phyloP scores from a whole-genome alignment of 805 yeast genomes.

The Metschnikowia amazonensis region DNA sequence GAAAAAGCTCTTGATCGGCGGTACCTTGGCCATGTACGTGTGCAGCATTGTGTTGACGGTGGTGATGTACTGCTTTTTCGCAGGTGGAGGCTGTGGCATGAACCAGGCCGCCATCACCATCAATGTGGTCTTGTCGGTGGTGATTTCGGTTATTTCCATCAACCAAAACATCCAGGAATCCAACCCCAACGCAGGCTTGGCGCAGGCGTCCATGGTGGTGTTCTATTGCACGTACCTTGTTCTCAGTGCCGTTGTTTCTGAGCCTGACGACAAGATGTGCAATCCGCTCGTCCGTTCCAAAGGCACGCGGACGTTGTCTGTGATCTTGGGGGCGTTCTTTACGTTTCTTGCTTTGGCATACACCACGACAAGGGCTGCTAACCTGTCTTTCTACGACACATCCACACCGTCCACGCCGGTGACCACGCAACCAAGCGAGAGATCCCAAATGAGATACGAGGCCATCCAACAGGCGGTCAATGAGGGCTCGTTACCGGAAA shows the following conservation, averaged over 20 bases:
- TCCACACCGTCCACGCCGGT: slow-evolving; percentile 37
- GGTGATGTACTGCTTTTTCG: slow-evolving; percentile 78
- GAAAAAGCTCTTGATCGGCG: slow-evolving; percentile 78
- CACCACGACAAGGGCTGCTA: slow-evolving; percentile 96
- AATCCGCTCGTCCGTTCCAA: slow-evolving; percentile 87
- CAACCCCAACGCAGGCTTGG: slow-evolving; percentile 93
- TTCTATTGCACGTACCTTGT: slow-evolving; percentile 88
- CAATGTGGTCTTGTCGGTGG: slow-evolving; percentile 61
- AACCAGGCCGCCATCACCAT: slow-evolving; percentile 82
- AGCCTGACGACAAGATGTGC: slow-evolving; percentile 91
- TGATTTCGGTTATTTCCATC: slow-evolving; percentile 68
- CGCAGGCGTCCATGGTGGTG: slow-evolving; percentile 95
- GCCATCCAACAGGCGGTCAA: slow-evolving; percentile 94
- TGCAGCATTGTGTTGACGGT: slow-evolving; percentile 69
- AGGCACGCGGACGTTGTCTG: slow-evolving; percentile 86
- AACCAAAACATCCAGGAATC: slow-evolving; percentile 83
- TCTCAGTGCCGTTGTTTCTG: slow-evolving; percentile 90
- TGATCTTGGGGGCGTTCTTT: slow-evolving; percentile 85
- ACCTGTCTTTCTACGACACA: slow-evolving; percentile 43
- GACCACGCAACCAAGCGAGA: slow-evolving; percentile 40
- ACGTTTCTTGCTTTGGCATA: slow-evolving; percentile 95
- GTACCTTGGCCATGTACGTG: slow-evolving; percentile 81
- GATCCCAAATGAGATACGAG: slow-evolving; percentile 76
- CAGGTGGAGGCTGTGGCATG: slow-evolving; percentile 78
- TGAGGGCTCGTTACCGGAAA: slow-evolving; percentile 90